These are phyloP conservation scores for Apostasia shenzhenica DNA, from an alignment of 106 monocot genomes.

Conservation along the genomic window DNA sequence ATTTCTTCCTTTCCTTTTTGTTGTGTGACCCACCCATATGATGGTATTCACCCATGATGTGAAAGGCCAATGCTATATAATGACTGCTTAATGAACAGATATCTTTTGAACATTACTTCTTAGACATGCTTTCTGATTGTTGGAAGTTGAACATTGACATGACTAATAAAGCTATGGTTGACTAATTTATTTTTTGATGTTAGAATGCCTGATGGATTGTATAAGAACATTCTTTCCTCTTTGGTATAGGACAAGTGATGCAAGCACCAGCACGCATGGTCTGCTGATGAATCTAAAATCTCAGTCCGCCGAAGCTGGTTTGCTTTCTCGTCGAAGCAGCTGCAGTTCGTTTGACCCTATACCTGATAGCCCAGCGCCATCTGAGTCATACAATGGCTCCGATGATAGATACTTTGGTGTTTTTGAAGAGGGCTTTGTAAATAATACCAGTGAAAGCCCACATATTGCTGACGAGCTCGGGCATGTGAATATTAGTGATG, in stretches of 20 bases:
- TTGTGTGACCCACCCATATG: too few species aligned
- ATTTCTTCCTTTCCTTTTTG: too few species aligned
- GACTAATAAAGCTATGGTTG: too few species aligned
- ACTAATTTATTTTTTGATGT: too few species aligned
- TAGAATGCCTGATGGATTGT: background rate
- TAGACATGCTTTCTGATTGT: too few species aligned
- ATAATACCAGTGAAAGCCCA: slow-evolving; percentile 29
- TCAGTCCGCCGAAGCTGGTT: slow-evolving; percentile 20
- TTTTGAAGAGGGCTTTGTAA: slow-evolving; percentile 38
- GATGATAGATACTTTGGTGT: slow-evolving; percentile 12
- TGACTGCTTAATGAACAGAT: too few species aligned
- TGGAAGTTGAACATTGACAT: too few species aligned
- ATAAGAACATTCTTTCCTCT: background rate
- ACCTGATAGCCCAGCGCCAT: slow-evolving; percentile 22
- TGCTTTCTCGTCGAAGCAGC: slow-evolving; percentile 38
- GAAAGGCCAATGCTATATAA: too few species aligned
- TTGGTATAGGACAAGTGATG: slow-evolving; percentile 16
- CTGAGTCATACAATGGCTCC: slow-evolving; percentile 16
- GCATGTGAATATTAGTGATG: slow-evolving; percentile 60
- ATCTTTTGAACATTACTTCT: too few species aligned
- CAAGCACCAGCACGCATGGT: slow-evolving; percentile 19
- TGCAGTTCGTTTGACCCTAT: slow-evolving; percentile 38
- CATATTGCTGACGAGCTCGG: slow-evolving; percentile 18
- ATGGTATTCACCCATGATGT: too few species aligned
- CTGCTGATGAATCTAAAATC: slow-evolving; percentile 17